A percentile compares a stretch with the other conserved stretches of the same genome.
Conservation (phyloP, 1,139 yeast species). For the Zygotorulaspora mrakii region DNA sequence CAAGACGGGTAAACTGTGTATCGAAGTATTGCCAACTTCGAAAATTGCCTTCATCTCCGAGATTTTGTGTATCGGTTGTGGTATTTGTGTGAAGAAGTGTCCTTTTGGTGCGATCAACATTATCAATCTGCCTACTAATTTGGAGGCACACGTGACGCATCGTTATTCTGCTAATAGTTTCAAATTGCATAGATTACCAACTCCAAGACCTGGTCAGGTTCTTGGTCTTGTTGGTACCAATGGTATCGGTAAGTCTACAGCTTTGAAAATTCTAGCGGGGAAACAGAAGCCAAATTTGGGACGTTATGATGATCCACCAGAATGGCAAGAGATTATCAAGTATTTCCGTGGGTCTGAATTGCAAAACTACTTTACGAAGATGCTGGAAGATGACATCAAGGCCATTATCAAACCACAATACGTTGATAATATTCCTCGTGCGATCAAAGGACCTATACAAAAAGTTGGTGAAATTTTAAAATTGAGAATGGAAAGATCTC, state of each 20-base stretch:
- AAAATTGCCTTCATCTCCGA: slow-evolving; percentile 97
- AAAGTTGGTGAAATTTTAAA: slow-evolving; percentile 82
- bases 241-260: slow-evolving; percentile 99
- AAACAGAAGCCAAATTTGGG: slow-evolving; percentile 97
- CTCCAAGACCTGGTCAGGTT: slow-evolving; percentile 99
- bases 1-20: slow-evolving; percentile 94
- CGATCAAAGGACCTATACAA: slow-evolving; percentile 84
- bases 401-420: slow-evolving; percentile 97
- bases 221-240: slow-evolving; percentile 96
- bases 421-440: slow-evolving; percentile 94
- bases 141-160: slow-evolving; percentile 89
- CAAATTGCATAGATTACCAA: slow-evolving; percentile 93
- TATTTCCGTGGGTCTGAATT: slow-evolving; percentile 95
- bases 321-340: slow-evolving; percentile 89
- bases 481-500: slow-evolving; percentile 64
- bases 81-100: slow-evolving; percentile 98
- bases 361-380: slow-evolving; percentile 91
- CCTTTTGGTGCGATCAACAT: slow-evolving; percentile 96
- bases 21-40: slow-evolving; percentile 86
- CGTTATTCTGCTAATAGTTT: slow-evolving; percentile 97
- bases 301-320: slow-evolving; percentile 89
- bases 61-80: slow-evolving; percentile 95
- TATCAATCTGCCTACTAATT: slow-evolving; percentile 91
- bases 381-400: slow-evolving; percentile 87
- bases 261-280: slow-evolving; percentile 95